Conservation (phyloP, 495 filamentous ascomycete genomes). For the Endocarpon pusillum region DNA sequence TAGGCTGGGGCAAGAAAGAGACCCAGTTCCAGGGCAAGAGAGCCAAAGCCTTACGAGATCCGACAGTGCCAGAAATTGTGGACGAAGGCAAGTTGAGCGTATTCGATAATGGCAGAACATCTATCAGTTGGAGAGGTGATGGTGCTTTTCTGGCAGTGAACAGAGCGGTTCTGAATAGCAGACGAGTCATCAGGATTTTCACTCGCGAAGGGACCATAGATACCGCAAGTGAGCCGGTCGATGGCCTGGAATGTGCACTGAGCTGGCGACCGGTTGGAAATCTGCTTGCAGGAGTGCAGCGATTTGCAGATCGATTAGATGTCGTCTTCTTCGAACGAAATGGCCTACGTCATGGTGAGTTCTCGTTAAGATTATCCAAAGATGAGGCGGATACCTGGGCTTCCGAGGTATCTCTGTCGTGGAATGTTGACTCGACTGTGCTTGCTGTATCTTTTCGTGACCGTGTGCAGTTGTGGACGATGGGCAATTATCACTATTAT, state of each 20-base stretch:
- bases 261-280: slow-evolving; percentile 89
- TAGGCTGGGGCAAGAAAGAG: slow-evolving; percentile 96
- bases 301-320: slow-evolving; percentile 47
- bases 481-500: slow-evolving; percentile 95
- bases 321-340: slow-evolving; percentile 96
- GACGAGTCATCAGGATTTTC: slow-evolving; percentile 73
- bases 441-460: slow-evolving; percentile 64
- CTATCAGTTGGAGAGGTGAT: slow-evolving; percentile 87
- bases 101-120: slow-evolving; percentile 48
- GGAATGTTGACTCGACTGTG: slow-evolving; percentile 85
- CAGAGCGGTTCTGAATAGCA: slow-evolving; percentile 42
- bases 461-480: slow-evolving; percentile 84
- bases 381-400: slow-evolving; percentile 38
- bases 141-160: slow-evolving; percentile 83
- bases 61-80: slow-evolving; percentile 84
- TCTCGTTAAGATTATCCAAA: slow-evolving; percentile 49
- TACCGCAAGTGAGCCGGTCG: slow-evolving; percentile 84
- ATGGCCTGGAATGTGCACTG: slow-evolving; percentile 67
- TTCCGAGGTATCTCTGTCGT: slow-evolving; percentile 46
- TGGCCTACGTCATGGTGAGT: slow-evolving; percentile 84
- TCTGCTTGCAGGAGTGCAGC: slow-evolving; percentile 69
- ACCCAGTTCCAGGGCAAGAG: slow-evolving; percentile 93
- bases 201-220: slow-evolving; percentile 79
- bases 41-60: slow-evolving; percentile 77
- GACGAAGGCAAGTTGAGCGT: slow-evolving; percentile 64